phyloP scores from a whole-genome alignment of 371 early-diverging fungal genomes.

The Chytridium lagenaria region DNA sequence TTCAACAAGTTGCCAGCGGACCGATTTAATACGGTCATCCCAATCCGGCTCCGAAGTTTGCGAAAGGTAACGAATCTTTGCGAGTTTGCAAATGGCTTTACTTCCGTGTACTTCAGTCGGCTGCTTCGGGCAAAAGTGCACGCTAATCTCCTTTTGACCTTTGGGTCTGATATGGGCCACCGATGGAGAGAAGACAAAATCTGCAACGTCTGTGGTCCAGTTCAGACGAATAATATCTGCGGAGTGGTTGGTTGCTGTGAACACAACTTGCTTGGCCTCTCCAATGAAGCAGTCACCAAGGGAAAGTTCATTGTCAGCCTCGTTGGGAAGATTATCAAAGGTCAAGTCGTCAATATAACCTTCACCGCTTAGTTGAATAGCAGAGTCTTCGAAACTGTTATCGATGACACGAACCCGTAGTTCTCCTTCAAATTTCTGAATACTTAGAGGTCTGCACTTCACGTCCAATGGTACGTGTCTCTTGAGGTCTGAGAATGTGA shows the following conservation, averaged over 20 bases:
- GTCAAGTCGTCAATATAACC: slow-evolving; percentile 58
- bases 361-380: slow-evolving; percentile 56
- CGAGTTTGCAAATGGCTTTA: slow-evolving; percentile 32
- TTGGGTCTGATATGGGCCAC: slow-evolving; percentile 49
- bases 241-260: slow-evolving; percentile 51
- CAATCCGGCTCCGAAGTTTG: slow-evolving; percentile 47
- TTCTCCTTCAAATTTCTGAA: slow-evolving; percentile 53
- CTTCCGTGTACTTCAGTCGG: slow-evolving; percentile 38
- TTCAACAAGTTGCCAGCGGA: slow-evolving; percentile 48
- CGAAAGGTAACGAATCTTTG: slow-evolving; percentile 46
- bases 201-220: slow-evolving; percentile 37
- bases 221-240: slow-evolving; percentile 43
- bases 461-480: slow-evolving; percentile 47
- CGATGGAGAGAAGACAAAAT: slow-evolving; percentile 51
- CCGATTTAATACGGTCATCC: slow-evolving; percentile 53
- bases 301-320: slow-evolving; percentile 49
- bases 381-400: slow-evolving; percentile 58
- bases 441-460: slow-evolving; percentile 43
- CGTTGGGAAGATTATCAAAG: slow-evolving; percentile 49
- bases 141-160: slow-evolving; percentile 44
- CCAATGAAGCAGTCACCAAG: slow-evolving; percentile 57
- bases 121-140: slow-evolving; percentile 47
- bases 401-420: slow-evolving; percentile 55
- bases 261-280: slow-evolving; percentile 37
- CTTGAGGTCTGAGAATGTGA: slow-evolving; percentile 48